Conservation (phyloP, 1,284 basidiomycete genomes). For the Trametes hirsuta region DNA sequence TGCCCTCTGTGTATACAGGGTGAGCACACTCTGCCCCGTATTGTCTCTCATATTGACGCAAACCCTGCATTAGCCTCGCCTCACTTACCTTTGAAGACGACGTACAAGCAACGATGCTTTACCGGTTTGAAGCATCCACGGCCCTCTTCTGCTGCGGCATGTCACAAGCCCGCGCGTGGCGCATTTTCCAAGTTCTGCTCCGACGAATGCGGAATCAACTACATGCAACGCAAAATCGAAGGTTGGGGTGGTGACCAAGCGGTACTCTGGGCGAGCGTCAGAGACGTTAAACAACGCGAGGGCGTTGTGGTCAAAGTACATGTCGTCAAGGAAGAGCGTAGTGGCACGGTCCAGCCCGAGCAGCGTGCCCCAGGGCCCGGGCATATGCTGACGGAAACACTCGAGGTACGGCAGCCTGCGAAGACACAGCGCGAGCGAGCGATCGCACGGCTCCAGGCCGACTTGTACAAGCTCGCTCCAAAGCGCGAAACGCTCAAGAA, state of each 20-base stretch:
- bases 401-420: conserved; percentile 32
- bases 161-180: conserved; percentile 77
- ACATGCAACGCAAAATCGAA: conserved; percentile 64
- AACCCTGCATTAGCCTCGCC: conserved; percentile 53
- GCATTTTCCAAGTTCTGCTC: conserved; percentile 86
- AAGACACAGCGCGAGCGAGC: conserved; percentile 52
- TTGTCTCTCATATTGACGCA: not conserved
- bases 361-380: conserved; percentile 2
- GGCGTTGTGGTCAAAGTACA: conserved; percentile 57
- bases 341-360: conserved; percentile 32
- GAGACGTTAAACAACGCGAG: conserved; percentile 66
- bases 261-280: conserved; percentile 71
- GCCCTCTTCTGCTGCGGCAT: conserved; percentile 64
- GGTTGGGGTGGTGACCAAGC: conserved; percentile 65
- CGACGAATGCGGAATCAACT: conserved; percentile 74
- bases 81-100: conserved; percentile 62
- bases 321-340: conserved; percentile 11
- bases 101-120: conserved; percentile 78
- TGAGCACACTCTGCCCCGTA: conserved; percentile 41
- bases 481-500: conserved; percentile 65
- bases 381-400: conserved; percentile 8
- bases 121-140: conserved; percentile 63
- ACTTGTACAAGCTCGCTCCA: conserved; percentile 57
- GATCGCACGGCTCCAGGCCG: conserved; percentile 50
- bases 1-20: conserved; percentile 77